phyloP scores from a whole-genome alignment of 73 alveolate species.

The Paramecium tetraurelia region DNA sequence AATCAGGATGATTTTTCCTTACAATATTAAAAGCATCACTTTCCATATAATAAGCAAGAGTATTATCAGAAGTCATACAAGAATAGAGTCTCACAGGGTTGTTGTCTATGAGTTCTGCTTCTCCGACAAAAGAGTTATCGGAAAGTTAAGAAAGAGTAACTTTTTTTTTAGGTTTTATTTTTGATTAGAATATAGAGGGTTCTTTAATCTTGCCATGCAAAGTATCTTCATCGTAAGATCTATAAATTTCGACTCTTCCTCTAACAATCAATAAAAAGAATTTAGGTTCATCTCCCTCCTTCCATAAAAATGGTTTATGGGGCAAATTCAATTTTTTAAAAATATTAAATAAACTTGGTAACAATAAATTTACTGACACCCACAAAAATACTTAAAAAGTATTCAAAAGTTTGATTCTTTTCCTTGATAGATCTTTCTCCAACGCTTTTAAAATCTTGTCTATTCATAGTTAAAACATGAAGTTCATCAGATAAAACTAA shows the following conservation, averaged over 20 bases:
- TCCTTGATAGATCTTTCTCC: slow-evolving; percentile 32
- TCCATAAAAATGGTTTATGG: slow-evolving; percentile 38
- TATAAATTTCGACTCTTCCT: slow-evolving; percentile 39
- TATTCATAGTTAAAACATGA: slow-evolving; percentile 1
- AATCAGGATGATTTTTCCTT: slow-evolving; percentile 18
- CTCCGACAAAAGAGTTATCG: slow-evolving; percentile 39
- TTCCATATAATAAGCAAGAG: slow-evolving; percentile 37
- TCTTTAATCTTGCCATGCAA: neutral
- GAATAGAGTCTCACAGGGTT: neutral
- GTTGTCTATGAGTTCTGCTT: slow-evolving; percentile 1
- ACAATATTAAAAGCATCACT: slow-evolving; percentile 13
- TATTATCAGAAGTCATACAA: slow-evolving; percentile 28
- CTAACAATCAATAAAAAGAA: slow-evolving; percentile 13
- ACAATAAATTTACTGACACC: slow-evolving; percentile 23
- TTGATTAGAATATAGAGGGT: neutral
- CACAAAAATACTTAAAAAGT: neutral
- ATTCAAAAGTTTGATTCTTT: neutral
- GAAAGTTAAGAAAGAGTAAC: neutral
- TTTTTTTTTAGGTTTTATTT: neutral
- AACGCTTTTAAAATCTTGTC: slow-evolving; percentile 10
- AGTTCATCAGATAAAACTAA: neutral
- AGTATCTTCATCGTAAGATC: neutral
- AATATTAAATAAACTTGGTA: neutral
- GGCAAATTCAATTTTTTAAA: neutral
- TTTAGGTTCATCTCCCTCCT: slow-evolving; percentile 48